A percentile compares a stretch with the other conserved stretches of the same genome.
phyloP scores from a whole-genome alignment of 129 eudicot species.

The Solidago caesia region DNA sequence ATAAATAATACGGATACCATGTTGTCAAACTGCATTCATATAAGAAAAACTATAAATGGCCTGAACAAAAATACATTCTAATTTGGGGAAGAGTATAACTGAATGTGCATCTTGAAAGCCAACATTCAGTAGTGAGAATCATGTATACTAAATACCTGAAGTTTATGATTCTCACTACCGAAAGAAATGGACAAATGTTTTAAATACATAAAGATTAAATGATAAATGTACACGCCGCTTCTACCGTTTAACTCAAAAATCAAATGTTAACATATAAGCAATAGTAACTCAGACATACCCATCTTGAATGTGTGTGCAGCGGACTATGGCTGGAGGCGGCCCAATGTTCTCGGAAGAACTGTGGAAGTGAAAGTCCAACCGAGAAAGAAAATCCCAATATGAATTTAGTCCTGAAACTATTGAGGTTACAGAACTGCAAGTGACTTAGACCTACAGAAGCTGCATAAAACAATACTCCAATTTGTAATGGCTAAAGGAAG shows the following conservation, averaged over 20 bases:
- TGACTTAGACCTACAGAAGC: constrained; percentile 66
- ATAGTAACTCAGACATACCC: constrained; percentile 44
- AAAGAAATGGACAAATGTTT: no score
- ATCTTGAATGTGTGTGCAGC: constrained; percentile 53
- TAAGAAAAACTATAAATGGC: not conserved
- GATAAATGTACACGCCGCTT: no score
- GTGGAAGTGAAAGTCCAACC: constrained; percentile 66
- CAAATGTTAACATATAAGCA: not conserved
- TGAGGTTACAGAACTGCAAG: constrained; percentile 79
- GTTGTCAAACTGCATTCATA: constrained; percentile 61
- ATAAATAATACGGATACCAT: constrained; percentile 38
- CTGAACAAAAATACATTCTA: not conserved
- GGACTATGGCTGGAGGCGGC: constrained; percentile 35
- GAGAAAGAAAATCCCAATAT: constrained; percentile 69
- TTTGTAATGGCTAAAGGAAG: not conserved
- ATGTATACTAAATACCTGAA: no score
- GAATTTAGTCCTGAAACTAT: constrained; percentile 69
- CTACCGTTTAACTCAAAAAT: no score
- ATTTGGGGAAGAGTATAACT: not conserved
- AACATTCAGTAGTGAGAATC: no score
- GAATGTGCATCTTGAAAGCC: not conserved
- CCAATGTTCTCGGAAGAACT: constrained; percentile 59
- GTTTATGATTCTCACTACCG: no score
- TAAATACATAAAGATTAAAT: no score
- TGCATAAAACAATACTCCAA: constrained; percentile 22